Evolutionary conservation across 2,329 filamentous ascomycete species (phyloP).

Genomic region (Apiospora saccharicola): DNA sequence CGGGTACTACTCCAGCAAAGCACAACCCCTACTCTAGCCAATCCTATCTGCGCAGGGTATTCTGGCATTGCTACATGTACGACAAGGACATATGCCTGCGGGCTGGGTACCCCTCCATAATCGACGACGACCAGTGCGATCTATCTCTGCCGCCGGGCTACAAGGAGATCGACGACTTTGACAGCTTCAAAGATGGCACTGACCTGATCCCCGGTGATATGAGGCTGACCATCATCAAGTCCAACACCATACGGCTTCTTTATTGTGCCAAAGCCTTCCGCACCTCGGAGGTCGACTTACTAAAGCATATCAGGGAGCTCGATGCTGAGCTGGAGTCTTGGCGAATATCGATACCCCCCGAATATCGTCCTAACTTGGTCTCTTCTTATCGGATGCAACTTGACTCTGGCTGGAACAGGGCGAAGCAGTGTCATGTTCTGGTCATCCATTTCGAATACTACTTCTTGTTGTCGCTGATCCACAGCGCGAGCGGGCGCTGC

Average conservation of each 20-base stretch:
- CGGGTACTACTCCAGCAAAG: background rate
- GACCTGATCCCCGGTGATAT: constrained; percentile 54
- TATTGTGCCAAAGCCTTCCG: constrained; percentile 56
- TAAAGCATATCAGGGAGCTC: constrained; percentile 62
- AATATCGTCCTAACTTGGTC: constrained; percentile 56
- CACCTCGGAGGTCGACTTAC: constrained; percentile 61
- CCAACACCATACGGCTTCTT: constrained; percentile 54
- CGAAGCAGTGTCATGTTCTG: constrained; percentile 45
- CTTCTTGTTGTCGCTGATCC: constrained; percentile 61
- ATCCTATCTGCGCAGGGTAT: constrained; percentile 50
- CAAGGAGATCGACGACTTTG: constrained; percentile 40
- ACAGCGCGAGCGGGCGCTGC: constrained; percentile 61
- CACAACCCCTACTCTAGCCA: constrained; percentile 37
- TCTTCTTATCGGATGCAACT: constrained; percentile 27
- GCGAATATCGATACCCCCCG: constrained; percentile 55
- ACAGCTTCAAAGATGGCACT: constrained; percentile 31
- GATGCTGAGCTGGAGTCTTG: constrained; percentile 64
- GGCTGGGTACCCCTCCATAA: constrained; percentile 58
- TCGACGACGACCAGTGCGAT: constrained; percentile 61
- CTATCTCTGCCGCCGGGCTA: constrained; percentile 55
- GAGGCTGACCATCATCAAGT: constrained; percentile 58
- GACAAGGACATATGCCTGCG: constrained; percentile 65
- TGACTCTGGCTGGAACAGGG: background rate
- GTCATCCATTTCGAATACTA: constrained; percentile 63
- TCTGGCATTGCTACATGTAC: constrained; percentile 62